Evolutionary conservation across 176 grass and related monocot species (phyloP).

Genomic region (Microstegium vimineum): DNA sequence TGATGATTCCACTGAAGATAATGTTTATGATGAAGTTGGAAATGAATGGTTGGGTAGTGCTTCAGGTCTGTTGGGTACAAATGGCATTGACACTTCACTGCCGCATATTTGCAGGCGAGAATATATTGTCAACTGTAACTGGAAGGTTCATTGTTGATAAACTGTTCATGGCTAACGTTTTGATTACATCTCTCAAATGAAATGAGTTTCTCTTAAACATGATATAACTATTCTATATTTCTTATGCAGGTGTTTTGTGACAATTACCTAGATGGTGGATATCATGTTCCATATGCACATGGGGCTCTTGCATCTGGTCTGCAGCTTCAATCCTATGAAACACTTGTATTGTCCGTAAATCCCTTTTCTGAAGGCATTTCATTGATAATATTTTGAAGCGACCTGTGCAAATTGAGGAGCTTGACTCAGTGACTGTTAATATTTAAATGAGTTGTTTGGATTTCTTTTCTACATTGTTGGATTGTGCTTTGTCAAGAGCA

Average conservation of each 20-base stretch:
- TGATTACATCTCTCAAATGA: slow-evolving; percentile 4
- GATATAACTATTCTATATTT: not conserved
- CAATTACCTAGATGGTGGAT: slow-evolving; percentile 97
- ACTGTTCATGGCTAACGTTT: not conserved
- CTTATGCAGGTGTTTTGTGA: slow-evolving; percentile 82
- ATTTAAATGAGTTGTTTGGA: not conserved
- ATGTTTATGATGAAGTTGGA: slow-evolving; percentile 43
- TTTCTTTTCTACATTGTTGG: not conserved
- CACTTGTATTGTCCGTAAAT: slow-evolving; percentile 52
- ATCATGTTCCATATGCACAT: slow-evolving; percentile 98
- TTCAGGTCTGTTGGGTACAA: slow-evolving; percentile 59
- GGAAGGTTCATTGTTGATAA: slow-evolving; percentile 62
- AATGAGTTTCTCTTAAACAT: not conserved
- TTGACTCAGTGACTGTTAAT: not conserved
- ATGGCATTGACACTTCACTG: slow-evolving; percentile 63
- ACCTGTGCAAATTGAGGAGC: not conserved
- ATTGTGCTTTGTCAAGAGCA: not conserved
- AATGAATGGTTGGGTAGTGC: slow-evolving; percentile 88
- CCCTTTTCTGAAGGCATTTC: not conserved
- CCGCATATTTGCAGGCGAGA: slow-evolving; percentile 80
- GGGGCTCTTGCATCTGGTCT: slow-evolving; percentile 84
- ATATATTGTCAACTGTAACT: slow-evolving; percentile 93
- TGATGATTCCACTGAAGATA: slow-evolving; percentile 25
- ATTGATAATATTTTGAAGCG: not conserved
- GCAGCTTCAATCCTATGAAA: slow-evolving; percentile 84